Evolutionary conservation across 768 basidiomycete species (phyloP).

Genomic region (Naganishia friedmannii): DNA sequence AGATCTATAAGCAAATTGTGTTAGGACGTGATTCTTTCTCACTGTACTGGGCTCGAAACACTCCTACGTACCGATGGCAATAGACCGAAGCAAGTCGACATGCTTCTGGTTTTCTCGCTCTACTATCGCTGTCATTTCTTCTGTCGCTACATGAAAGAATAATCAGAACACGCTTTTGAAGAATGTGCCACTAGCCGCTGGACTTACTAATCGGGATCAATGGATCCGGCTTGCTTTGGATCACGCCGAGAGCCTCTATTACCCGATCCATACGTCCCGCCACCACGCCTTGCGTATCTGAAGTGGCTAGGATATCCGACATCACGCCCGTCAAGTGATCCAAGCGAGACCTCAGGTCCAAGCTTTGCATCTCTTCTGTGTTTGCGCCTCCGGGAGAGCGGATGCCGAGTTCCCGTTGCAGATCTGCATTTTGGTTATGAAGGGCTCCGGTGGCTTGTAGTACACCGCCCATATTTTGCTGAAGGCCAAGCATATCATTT

Average conservation of each 20-base stretch:
- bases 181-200: neutral
- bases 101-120: slow-evolving; percentile 17
- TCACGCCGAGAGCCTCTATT: neutral
- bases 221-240: slow-evolving; percentile 16
- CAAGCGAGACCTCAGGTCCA: slow-evolving; percentile 14
- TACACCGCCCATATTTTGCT: neutral
- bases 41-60: neutral
- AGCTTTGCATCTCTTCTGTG: neutral
- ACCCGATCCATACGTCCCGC: slow-evolving; percentile 6
- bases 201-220: slow-evolving; percentile 3
- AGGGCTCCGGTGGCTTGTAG: neutral
- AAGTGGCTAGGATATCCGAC: neutral
- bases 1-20: neutral
- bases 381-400: neutral
- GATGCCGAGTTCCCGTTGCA: slow-evolving; percentile 1
- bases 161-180: neutral
- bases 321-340: slow-evolving; percentile 4
- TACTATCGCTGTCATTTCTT: slow-evolving; percentile 9
- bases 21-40: neutral
- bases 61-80: neutral
- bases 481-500: neutral
- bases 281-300: slow-evolving; percentile 5
- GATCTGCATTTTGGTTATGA: neutral
- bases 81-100: slow-evolving; percentile 1
- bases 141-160: neutral